Conservation (phyloP, 352 stramenopile species). For the Heterotrichella gracilis region DNA sequence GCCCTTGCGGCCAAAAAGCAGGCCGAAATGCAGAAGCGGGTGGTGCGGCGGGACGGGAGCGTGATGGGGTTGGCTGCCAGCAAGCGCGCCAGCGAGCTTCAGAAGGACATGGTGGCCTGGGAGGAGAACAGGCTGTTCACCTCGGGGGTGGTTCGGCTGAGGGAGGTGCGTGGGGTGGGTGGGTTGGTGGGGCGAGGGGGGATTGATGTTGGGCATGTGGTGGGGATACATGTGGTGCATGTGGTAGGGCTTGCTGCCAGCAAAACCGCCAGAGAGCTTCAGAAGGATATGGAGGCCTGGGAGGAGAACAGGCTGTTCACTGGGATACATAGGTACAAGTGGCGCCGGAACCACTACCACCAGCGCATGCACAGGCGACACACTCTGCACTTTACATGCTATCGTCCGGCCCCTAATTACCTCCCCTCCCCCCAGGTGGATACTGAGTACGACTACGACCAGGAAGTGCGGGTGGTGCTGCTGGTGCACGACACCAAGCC, state of each 20-base stretch:
- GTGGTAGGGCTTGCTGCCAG: constrained; percentile 10
- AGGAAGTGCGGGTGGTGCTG: constrained; percentile 63
- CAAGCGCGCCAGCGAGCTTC: constrained; percentile 59
- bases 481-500: constrained; percentile 88
- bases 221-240: neutral
- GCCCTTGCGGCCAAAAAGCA: too few relatives aligned
- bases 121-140: constrained; percentile 78
- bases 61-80: too few relatives aligned
- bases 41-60: too few relatives aligned
- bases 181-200: neutral
- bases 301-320: too few relatives aligned
- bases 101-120: constrained; percentile 83
- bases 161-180: constrained; percentile 20
- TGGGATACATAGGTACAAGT: too few relatives aligned
- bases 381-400: too few relatives aligned
- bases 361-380: too few relatives aligned
- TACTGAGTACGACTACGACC: constrained; percentile 65
- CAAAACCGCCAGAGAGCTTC: neutral
- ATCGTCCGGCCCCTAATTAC: too few relatives aligned
- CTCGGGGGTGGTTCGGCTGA: constrained; percentile 63
- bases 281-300: constrained; percentile 27
- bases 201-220: constrained; percentile 15
- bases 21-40: too few relatives aligned
- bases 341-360: too few relatives aligned
- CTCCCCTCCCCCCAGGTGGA: too few relatives aligned